Base-by-base conservation (phyloP, 2,329 filamentous ascomycete species). In the Talaromyces sp. region DNA sequence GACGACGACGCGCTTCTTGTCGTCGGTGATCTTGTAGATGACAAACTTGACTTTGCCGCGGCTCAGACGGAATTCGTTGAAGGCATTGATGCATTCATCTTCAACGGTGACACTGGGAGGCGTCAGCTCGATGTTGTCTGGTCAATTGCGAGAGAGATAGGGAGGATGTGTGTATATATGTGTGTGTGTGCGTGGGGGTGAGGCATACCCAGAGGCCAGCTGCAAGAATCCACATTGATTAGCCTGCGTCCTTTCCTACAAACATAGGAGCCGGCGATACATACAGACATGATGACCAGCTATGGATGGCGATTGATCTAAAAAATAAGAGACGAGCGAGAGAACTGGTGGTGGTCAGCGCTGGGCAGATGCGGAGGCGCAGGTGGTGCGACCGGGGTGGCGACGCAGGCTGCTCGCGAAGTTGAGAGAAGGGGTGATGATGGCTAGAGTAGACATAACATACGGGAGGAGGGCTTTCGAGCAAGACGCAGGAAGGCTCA, bases 11-110 rank as follows among this genome's bases (percentile, higher is more conserved):
- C 77, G 71, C 71, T 78, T 80, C 75, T 79, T 77, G 70, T 81
- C 73, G 66, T 81, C 79, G 64, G 77, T 70, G 67, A 81, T 78
- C 73, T 81, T 81, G 76, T 76, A 81, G 73, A 81, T 81, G 67
- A 81, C 79, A 67, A 73, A 81, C 72, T 81, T 81, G 66, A 70
- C 71, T 68, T 76, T 74, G 55, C 71, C 70, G 59, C 72, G 72
- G 68, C 74, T 75, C 69, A 79, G 73, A 67, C 78, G 78, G 63
- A 81, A 74, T 51, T 29, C 73, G 63, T 80, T 79, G 77, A 77
- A 81, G 61, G 69, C 67, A 53, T 66, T 71, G 64, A 80, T 70
- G 73, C 78, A 81, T 38, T 81, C 78, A 68, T 79, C 77, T 58
- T 75, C 67, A 63, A 81, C 73, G 53, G 74, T 69, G 58, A 81